A percentile compares a stretch with the other conserved stretches of the same genome.
These are phyloP conservation scores for Globisporangium nodosum DNA, from an alignment of 352 stramenopile genomes.

Conservation along the genomic window DNA sequence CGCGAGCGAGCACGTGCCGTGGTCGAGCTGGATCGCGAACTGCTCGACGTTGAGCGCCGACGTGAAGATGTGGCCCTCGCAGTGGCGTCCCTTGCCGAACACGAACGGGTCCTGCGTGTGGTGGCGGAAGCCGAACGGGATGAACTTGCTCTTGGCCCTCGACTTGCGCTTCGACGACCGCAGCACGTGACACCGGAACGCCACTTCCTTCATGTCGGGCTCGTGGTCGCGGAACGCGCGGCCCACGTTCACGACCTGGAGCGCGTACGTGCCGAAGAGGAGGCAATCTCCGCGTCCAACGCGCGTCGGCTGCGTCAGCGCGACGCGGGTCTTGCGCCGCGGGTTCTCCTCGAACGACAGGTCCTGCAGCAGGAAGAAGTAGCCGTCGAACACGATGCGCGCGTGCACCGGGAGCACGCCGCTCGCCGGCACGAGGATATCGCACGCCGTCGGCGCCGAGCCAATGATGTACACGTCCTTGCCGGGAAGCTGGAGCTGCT, in stretches of 20 bases:
- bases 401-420: conserved; percentile 51
- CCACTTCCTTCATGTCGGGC: conserved; percentile 57
- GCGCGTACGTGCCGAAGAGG: conserved; percentile 44
- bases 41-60: conserved; percentile 51
- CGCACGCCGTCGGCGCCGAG: conserved; percentile 36
- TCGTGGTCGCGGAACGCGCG: conserved; percentile 49
- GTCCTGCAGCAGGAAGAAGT: conserved; percentile 66
- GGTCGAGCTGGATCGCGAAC: conserved; percentile 58
- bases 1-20: conserved; percentile 51
- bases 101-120: conserved; percentile 33
- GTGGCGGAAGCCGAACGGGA: conserved; percentile 53
- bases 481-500: conserved; percentile 17
- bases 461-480: conserved; percentile 47
- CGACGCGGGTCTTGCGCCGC: conserved; percentile 42
- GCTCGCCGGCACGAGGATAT: conserved; percentile 40
- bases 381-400: conserved; percentile 55
- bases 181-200: conserved; percentile 58
- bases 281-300: conserved; percentile 55
- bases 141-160: conserved; percentile 31
- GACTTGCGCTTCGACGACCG: conserved; percentile 60
- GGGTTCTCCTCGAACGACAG: conserved; percentile 64
- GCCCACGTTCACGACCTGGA: conserved; percentile 41
- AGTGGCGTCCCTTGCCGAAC: conserved; percentile 53
- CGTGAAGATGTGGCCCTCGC: conserved; percentile 54
- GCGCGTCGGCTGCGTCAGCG: conserved; percentile 36